Evolutionary conservation across 2,329 filamentous ascomycete species (phyloP), one percentile per base, ranked within the genome.

Genomic region (Aureobasidium mangrovei): DNA sequence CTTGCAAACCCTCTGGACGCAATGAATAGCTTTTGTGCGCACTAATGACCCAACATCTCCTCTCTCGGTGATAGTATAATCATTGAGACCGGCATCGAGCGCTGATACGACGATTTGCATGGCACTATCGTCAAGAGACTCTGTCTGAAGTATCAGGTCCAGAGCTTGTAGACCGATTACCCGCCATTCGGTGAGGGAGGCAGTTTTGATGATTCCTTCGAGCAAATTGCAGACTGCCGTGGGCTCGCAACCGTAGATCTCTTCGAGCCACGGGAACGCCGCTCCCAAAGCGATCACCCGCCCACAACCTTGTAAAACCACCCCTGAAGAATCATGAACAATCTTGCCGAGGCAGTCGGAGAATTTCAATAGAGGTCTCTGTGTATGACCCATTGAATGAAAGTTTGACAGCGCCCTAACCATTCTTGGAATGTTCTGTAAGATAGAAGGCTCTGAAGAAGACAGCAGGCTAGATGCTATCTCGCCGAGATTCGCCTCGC

Each of bases 11-110:
- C 64, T 65, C 70, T 78, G 82, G 1, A 89, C 74, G 2, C 81
- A 82, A 57, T 80, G 78, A 9, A 96, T 77, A 27, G 88, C 91
- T 67, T 91, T 85, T 4, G 91, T 74, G 3, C 93, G 80, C 3
- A 95, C 86, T 51, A 91, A 80, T 0, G 91, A 95, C 4, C 93
- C 93, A 46, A 97, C 79, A 64, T 98, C 93, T 12, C 93, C 93
- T 55, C 90, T 78, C 10, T 91, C 84, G 60, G 88, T 91, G 3
- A 88, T 91, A 0, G 88, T 95, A 64, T 97, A 97, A 66, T 98
- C 91, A 60, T 91, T 85, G 29, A 98, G 70, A 0, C 84, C 72
- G 18, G 43, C 43, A 7, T 56, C 33, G 4, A 59, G 33, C 8
- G 52, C 44, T n/a, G 36, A 31, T 4, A 69, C 57, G 6, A 74